Evolutionary conservation across 2,329 filamentous ascomycete species (phyloP), one percentile per base, ranked within the genome.

Genomic region (Capronia americana): DNA sequence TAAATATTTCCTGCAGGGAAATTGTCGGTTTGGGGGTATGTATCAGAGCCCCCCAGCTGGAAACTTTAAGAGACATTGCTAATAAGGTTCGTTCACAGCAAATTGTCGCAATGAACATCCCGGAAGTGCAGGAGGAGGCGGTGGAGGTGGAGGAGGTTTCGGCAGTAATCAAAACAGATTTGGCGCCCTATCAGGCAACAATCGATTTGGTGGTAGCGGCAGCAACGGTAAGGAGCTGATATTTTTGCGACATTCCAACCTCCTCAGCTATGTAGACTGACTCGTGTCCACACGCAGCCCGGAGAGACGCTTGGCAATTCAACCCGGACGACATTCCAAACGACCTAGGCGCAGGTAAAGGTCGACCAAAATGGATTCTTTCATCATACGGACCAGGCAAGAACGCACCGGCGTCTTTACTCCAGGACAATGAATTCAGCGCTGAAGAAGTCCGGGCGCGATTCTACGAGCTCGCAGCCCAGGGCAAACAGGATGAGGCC

Each of bases 371-470:
- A 82, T 98, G 93, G 91, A 89, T 95, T 4, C 85, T 97, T 26
- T 97, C 93, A 1, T 86, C 90, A 24, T 98, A 97, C 77, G 92
- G 89, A 0, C 93, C 93, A 0, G 90, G 90, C 3, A 85, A 83
- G 73, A 87, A 93, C 72, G 87, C 90, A 1, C 93, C 93, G 0
- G 87, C 87, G 20, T 92, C 97, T 78, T 84, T 97, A 0, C 93
- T 97, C 73, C 92, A 92, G 60, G 93, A 92, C 1, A 86, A 93
- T 20, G 94, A 98, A 77, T 90, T 93, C 77, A 96, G 92, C 74
- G 90, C 91, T 48, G 94, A 98, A 77, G 94, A 98, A 78, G 86
- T 96, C 76, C 86, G 93, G 57, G 76, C 93, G 30, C 80, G 82
- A 24, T 89, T 92, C 75, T 93, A 94, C 74, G 82, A 88, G 60